Evolutionary conservation across 768 basidiomycete species (phyloP), one percentile per base, ranked within the genome.

Genomic region (Mycena pura): DNA sequence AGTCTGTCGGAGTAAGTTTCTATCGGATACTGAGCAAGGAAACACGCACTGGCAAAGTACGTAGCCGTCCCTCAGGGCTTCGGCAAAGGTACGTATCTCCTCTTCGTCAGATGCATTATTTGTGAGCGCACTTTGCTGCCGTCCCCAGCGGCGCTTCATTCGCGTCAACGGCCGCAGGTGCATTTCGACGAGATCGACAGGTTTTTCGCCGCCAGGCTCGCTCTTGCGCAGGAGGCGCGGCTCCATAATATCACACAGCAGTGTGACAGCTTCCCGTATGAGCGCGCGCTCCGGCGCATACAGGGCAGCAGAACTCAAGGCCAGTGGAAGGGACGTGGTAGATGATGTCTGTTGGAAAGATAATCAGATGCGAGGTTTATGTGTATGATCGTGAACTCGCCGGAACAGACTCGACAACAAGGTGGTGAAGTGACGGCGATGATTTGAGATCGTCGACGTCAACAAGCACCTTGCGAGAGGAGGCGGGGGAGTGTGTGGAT

Each of bases 21-120:
- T 15, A 57, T 28, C 2, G 17, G 27, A 14, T 1, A 11, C 8
- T 2, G 24, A 21, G 1, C 19, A 6, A 19, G 43, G 29, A 19
- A 19, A 53, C 22, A 82, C 87, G 74, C 62, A 88, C 88, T 86
- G 83, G 80, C 88, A 89, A 9, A 89, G 77, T 19, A 89, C 76
- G 58, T 86, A 83, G 0, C 88, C 88, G 68, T 89, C 88, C 63
- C 81, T 73, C 61, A 89, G 69, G 1, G 85, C 83, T 46, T 87
- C 85, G n/a, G 76, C 73, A 62, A 88, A 89, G 10, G 57, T 58
- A 11, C 51, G 45, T 40, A 56, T 54, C 27, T 63, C 66, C 41
- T 69, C 63, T 2, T 46, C 29, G 34, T 64, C 67, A 5, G 57
- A 39, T 14, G 52, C 36, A 24, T 58, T 48, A 49, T n/a, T 38